phyloP scores from a whole-genome alignment of 176 grass and related monocot species.

The Avena atlantica region DNA sequence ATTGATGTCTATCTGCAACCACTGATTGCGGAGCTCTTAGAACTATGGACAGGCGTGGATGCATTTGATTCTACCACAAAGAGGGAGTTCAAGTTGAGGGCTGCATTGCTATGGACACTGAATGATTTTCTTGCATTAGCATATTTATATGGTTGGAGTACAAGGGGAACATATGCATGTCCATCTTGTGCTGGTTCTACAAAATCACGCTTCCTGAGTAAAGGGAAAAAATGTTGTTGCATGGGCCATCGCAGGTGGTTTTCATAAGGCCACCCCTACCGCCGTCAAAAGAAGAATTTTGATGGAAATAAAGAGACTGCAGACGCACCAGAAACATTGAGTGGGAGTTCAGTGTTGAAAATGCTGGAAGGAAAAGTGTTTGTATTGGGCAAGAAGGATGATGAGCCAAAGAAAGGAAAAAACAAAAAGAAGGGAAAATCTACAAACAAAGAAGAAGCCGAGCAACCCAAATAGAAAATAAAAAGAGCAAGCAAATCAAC shows the following conservation, averaged over 20 bases:
- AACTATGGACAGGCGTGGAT: neutral
- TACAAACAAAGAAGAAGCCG: neutral
- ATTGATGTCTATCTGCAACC: constrained; percentile 14
- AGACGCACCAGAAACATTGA: neutral
- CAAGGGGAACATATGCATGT: neutral
- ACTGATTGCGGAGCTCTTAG: neutral
- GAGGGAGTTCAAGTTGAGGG: neutral
- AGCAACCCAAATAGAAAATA: neutral
- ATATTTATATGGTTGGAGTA: constrained; percentile 21
- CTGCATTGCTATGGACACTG: neutral
- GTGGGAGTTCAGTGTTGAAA: constrained; percentile 1
- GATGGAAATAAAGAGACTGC: neutral
- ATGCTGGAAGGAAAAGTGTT: constrained; percentile 20
- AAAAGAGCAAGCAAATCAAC: neutral
- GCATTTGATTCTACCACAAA: constrained; percentile 7
- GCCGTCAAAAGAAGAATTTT: neutral
- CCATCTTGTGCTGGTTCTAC: neutral
- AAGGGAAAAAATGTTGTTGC: neutral
- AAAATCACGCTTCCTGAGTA: neutral
- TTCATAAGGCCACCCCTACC: neutral
- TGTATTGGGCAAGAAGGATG: neutral
- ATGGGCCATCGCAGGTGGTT: neutral
- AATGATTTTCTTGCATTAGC: constrained; percentile 30
- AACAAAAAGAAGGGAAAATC: neutral
- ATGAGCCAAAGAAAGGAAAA: neutral